Evolutionary conservation across 1,139 yeast species (phyloP).

Genomic region (Protomyces inouyei): DNA sequence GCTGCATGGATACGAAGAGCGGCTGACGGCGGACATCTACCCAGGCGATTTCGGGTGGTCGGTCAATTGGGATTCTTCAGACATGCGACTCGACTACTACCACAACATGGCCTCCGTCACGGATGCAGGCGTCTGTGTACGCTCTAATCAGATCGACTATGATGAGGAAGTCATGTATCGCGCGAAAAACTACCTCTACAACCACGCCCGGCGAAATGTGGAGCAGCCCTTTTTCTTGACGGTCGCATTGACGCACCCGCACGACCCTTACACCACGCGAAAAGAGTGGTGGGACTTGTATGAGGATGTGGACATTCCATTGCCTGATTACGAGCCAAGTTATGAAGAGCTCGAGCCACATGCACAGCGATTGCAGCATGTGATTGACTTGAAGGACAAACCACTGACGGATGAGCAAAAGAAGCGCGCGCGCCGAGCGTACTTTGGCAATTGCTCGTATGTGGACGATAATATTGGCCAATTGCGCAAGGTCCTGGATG

Average conservation of each 20-base stretch:
- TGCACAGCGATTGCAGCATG: constrained; percentile 20
- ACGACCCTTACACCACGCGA: constrained; percentile 24
- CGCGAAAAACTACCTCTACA: constrained; percentile 22
- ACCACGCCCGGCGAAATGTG: constrained; percentile 10
- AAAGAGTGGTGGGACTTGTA: constrained; percentile 27
- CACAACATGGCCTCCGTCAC: constrained; percentile 28
- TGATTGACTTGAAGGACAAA: constrained; percentile 22
- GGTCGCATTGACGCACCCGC: constrained; percentile 26
- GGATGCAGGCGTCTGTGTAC: constrained; percentile 26
- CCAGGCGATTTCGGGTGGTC: constrained; percentile 25
- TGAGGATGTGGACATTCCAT: constrained; percentile 21
- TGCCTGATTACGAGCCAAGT: constrained; percentile 13
- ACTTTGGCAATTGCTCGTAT: constrained; percentile 27
- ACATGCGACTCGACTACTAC: constrained; percentile 22
- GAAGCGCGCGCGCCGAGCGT: constrained; percentile 24
- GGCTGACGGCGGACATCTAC: constrained; percentile 24
- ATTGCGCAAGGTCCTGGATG: constrained; percentile 19
- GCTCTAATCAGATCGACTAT: constrained; percentile 25
- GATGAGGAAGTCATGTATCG: constrained; percentile 27
- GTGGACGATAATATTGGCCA: constrained; percentile 24
- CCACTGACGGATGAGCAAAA: constrained; percentile 19
- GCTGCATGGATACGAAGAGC: constrained; percentile 24
- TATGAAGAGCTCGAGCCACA: constrained; percentile 23
- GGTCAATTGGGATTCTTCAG: constrained; percentile 21
- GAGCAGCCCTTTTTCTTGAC: constrained; percentile 23